Base-by-base conservation (phyloP, 2,329 filamentous ascomycete species). In the Fusarium duplospermum region DNA sequence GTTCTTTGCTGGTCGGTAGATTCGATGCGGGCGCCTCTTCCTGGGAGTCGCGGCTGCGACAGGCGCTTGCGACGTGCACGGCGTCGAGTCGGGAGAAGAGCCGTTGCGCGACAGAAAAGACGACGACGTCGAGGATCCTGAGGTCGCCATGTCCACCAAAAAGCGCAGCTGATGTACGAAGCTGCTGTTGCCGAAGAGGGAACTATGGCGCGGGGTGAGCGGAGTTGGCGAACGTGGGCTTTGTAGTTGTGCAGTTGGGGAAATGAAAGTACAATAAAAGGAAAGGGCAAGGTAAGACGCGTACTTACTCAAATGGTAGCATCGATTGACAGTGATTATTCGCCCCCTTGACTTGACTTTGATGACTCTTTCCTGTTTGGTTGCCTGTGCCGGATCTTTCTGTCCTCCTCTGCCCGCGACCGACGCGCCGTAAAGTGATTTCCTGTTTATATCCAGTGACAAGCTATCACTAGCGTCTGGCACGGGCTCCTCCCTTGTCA, bases 1-100 rank as follows among this genome's bases (percentile, higher is more conserved):
- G 22, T 86, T 85, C 22, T 81, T 79, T 52, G 86, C 84, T 0
- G 87, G 86, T 4, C 81, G 81, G 11, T 78, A 84, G 42, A 84
- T 81, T 64, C 78, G 78, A 69, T 80, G 77, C 42, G 74, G 76
- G 57, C 67, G 78, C 64, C 74, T 77, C 70, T 72, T 78, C 63
- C 77, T 73, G 22, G 69, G 74, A 33, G 73, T 63, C 47, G 47
- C 47, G 22, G 56, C 24, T 16, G 65, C 58, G 20, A 67, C 66
- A 31, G 79, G 72, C 60, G 64, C 58, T 56, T 81, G 77, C 13
- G 77, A 78, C 9, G 73, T 79, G n/a, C 71, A 68, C 10, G 80
- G 78, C 40, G 77, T 78, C 52, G 72, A 69, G 18, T 73, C 74
- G 22, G 68, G 60, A 31, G 72, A 74, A 36, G 67, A 66, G 40